Evolutionary conservation across 768 basidiomycete species (phyloP), one percentile per base, ranked within the genome.

Genomic region (Termitomyces sp.): DNA sequence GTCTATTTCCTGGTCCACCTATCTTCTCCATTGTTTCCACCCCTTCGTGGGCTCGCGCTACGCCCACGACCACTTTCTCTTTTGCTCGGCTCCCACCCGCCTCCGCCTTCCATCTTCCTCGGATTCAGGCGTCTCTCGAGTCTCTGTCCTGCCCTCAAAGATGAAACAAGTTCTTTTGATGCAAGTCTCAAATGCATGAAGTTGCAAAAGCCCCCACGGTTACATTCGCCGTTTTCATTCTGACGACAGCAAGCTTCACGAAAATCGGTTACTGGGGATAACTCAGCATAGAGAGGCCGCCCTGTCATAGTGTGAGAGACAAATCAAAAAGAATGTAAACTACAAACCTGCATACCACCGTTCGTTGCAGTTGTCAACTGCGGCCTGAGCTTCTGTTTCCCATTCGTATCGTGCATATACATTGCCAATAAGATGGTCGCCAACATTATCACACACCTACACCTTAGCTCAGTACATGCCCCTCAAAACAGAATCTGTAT

Each of bases 201-300:
- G 72, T 99, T 98, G 73, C 96, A 98, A 76, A 97, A 98, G 2
- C 94, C 94, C 30, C 96, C 97, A 42, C 97, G 87, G 66, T 96
- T 96, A 72, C 97, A 99, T 72, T 96, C 92, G 8, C 97, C 97
- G 64, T 98, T 90, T 70, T 99, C 97, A 65, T 99, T 98, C 72
- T 99, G 97, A 46, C 97, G 84, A 71, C 97, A 99, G 69, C 97
- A 99, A 0, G 95, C 95, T 74, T 99, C 97, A 49, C 95, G 87
- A 71, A 99, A 99, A 73, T 99, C 97, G 28, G 95, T 98, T 17
- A 99, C 97, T 12, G 97, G 97, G 2, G 93, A 95, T 25, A 99
- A 81, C 67, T 99, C 97, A n/a, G 93, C 94, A 66, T 95, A 95
- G 30, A 99, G 76, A 3, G 96, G 96, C 50, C 94, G 87, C 41